A percentile compares a stretch with the other conserved stretches of the same genome.
Conservation (phyloP, 495 filamentous ascomycete genomes). For the Neurospora tetraspora region DNA sequence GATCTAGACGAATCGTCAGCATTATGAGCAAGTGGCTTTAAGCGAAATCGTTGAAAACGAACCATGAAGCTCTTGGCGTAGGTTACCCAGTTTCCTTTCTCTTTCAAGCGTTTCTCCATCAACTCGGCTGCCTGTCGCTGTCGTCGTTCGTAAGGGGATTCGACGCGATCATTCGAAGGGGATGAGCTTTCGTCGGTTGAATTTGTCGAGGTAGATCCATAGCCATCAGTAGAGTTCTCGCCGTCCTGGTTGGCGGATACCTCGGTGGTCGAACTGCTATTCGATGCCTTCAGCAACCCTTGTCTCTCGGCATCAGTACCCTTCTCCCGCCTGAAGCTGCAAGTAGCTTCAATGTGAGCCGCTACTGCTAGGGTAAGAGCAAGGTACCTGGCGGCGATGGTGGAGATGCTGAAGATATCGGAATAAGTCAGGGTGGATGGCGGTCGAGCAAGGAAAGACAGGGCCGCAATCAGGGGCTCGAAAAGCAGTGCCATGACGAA, state of each 20-base stretch:
- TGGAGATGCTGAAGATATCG: slow-evolving; percentile 24
- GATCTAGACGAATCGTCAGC: slow-evolving; percentile 25
- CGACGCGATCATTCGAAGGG: slow-evolving; percentile 26
- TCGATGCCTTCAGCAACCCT: slow-evolving; percentile 29
- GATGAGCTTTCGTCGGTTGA: slow-evolving; percentile 19
- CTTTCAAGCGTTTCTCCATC: slow-evolving; percentile 47
- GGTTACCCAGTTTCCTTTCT: slow-evolving; percentile 53
- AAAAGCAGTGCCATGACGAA: slow-evolving; percentile 43
- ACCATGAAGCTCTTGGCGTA: slow-evolving; percentile 54
- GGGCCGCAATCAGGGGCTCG: slow-evolving; percentile 34
- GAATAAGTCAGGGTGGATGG: slow-evolving; percentile 7
- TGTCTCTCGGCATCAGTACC: slow-evolving; percentile 41
- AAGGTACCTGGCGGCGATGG: slow-evolving; percentile 23
- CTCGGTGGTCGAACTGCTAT: slow-evolving; percentile 3
- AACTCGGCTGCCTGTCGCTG: slow-evolving; percentile 39
- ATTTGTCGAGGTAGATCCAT: slow-evolving; percentile 35
- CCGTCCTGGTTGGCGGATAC: slow-evolving; percentile 12
- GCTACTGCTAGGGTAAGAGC: slow-evolving; percentile 19
- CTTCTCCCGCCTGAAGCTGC: slow-evolving; percentile 19
- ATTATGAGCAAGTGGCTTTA: neutral
- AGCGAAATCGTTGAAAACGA: slow-evolving; percentile 12
- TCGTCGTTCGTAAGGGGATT: slow-evolving; percentile 40
- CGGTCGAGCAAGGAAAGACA: slow-evolving; percentile 21
- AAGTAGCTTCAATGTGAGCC: slow-evolving; percentile 21
- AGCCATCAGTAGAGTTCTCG: slow-evolving; percentile 24